These are phyloP conservation scores for Avena eriantha DNA, from an alignment of 176 grass and related monocot species.

Conservation along the genomic window DNA sequence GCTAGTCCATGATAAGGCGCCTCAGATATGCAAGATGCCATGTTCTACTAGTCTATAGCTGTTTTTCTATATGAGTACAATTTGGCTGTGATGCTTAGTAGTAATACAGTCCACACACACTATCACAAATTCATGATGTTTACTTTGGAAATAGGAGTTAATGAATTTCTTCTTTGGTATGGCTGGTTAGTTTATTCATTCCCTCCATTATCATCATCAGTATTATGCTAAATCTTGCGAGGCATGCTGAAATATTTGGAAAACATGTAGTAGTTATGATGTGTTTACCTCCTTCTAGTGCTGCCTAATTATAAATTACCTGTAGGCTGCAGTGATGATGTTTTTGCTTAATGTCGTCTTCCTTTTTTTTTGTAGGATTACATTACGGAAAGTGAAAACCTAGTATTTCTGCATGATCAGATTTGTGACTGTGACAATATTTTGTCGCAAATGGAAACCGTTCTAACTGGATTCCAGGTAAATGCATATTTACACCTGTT, in stretches of 20 bases:
- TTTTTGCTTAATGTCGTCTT: constrained; percentile 39
- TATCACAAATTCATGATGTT: neutral
- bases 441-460: constrained; percentile 93
- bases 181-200: neutral
- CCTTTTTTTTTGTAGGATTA: constrained; percentile 74
- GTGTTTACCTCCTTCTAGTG: neutral
- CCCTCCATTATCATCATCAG: neutral
- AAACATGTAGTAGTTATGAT: constrained; percentile 4
- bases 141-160: neutral
- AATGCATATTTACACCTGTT: constrained; percentile 40
- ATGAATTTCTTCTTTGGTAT: neutral
- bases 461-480: constrained; percentile 99
- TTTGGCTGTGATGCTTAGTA: constrained; percentile 10
- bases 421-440: constrained; percentile 95
- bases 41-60: neutral
- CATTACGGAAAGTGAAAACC: constrained; percentile 94
- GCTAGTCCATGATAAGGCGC: constrained; percentile 12
- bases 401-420: constrained; percentile 91
- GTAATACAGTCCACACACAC: neutral
- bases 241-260: neutral
- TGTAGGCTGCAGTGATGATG: neutral
- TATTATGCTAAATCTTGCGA: constrained; percentile 1
- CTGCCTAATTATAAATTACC: constrained; percentile 24
- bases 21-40: neutral
- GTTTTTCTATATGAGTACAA: neutral